Base-by-base conservation (phyloP, 352 stramenopile genomes). In the Phytophthora kernoviae region DNA sequence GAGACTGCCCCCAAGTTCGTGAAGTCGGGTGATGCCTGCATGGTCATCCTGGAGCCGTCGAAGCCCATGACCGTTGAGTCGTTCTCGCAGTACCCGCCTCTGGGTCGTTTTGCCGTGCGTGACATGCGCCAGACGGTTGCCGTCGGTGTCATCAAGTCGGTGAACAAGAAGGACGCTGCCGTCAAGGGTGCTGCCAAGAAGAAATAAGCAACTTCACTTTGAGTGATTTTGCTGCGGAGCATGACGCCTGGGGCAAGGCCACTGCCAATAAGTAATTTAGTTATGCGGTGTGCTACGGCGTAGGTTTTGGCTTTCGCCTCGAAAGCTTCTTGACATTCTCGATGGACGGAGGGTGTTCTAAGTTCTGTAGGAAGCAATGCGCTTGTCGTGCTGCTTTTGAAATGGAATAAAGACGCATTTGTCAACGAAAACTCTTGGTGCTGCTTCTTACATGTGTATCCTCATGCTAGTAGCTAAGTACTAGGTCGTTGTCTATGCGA, bases 81-180 rank as follows among this genome's bases (percentile, higher is more conserved):
- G 26, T 99, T 99, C 78, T 78, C 77, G 39, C 93, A 99, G 48
- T 99, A 98, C 84, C 96, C 98, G 20, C 83, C 96, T 40, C 84
- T 99, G 12, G 97, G 75, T 4, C 86, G 97, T 69, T 99, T 99
- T 77, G 93, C 91, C 47, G 94, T 99, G 50, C 93, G 97, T 74
- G 97, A 99, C 74, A 98, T 98, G 94, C 77, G 88, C 65, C 88
- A 96, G 75, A 99, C 96, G 30, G 96, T 99, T 39, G 97, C 96
- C 41, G 96, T 99, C 39, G 96, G 97, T 75, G 90, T 99, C 46
- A 98, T 99, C 75, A 99, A 99, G 75, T 80, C 77, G 36, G 90
- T 98, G 40, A 83, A 75, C 54, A 96, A 96, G 82, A 93, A 93
- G 70, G 83, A 87, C 27, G 65, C 50, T 15, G 27, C 59, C 0